A percentile compares a stretch with the other conserved stretches of the same genome.
Evolutionary conservation across 1,284 basidiomycete genomes (phyloP).

Genomic region (Leccinum solheimii): DNA sequence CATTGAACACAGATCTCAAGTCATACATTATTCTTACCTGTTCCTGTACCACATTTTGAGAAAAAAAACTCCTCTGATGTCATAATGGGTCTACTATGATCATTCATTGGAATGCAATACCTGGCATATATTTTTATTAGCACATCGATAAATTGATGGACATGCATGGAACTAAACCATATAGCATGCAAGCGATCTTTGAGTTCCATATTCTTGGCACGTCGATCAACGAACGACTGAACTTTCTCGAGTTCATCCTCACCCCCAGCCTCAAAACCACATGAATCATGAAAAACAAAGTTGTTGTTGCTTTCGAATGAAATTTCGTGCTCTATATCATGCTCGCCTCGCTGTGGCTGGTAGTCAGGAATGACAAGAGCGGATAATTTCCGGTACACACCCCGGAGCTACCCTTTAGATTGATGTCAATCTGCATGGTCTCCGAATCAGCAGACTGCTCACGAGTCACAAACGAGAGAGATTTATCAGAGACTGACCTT

Average conservation of each 20-base stretch:
- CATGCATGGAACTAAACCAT: background rate
- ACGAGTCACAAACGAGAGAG: background rate
- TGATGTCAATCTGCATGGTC: background rate
- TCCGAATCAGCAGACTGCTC: too few species aligned
- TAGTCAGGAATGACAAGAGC: background rate
- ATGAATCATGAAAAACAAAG: constrained; percentile 35
- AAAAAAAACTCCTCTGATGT: background rate
- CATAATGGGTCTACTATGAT: background rate
- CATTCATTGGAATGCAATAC: background rate
- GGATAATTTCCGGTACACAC: background rate
- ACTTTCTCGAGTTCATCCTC: background rate
- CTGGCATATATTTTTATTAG: background rate
- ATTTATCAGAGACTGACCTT: background rate
- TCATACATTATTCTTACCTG: background rate
- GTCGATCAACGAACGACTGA: background rate
- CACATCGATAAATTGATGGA: background rate
- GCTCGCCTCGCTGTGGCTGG: constrained; percentile 29
- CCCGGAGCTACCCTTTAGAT: background rate
- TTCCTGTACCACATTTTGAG: background rate
- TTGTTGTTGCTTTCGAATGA: constrained; percentile 21
- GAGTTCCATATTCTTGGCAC: background rate
- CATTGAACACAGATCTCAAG: background rate
- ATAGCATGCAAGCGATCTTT: background rate
- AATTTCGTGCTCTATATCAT: constrained; percentile 36
- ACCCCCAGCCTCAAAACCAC: constrained; percentile 12